Conservation (phyloP, 2,329 filamentous ascomycete genomes). For the Clarireedia homoeocarpa region DNA sequence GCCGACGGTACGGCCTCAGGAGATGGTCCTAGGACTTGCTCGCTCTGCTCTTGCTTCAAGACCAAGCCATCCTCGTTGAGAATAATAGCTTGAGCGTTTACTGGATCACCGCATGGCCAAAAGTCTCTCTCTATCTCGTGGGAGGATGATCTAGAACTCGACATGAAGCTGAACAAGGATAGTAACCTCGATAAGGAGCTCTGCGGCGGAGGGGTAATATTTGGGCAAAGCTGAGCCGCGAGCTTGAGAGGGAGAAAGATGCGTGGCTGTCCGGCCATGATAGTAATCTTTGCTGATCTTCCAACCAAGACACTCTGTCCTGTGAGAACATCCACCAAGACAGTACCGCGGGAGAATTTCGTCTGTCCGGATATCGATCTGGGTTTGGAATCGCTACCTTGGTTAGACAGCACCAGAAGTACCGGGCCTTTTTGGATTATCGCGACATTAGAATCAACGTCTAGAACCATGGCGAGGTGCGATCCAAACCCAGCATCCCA, state of each 20-base stretch:
- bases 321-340: slow-evolving; percentile 13
- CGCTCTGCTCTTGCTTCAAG: too few relatives aligned
- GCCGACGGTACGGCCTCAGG: too few relatives aligned
- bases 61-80: too few relatives aligned
- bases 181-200: not conserved
- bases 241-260: slow-evolving; percentile 9
- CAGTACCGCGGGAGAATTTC: slow-evolving; percentile 10
- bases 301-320: slow-evolving; percentile 13
- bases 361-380: slow-evolving; percentile 5
- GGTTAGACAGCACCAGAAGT: slow-evolving; percentile 14
- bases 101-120: too few relatives aligned
- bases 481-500: slow-evolving; percentile 14
- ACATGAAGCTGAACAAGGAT: not conserved
- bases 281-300: slow-evolving; percentile 5
- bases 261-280: slow-evolving; percentile 10
- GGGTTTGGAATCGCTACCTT: slow-evolving; percentile 7
- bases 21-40: too few relatives aligned
- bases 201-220: slow-evolving; percentile 5
- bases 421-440: slow-evolving; percentile 13
- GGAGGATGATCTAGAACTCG: not conserved
- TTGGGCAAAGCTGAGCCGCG: slow-evolving; percentile 5
- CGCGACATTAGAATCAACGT: slow-evolving; percentile 5
- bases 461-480: slow-evolving; percentile 8
- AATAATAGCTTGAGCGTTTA: too few relatives aligned
- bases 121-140: too few relatives aligned